Evolutionary conservation across 495 filamentous ascomycete species (phyloP).

Genomic region (Daldinia vernicosa): DNA sequence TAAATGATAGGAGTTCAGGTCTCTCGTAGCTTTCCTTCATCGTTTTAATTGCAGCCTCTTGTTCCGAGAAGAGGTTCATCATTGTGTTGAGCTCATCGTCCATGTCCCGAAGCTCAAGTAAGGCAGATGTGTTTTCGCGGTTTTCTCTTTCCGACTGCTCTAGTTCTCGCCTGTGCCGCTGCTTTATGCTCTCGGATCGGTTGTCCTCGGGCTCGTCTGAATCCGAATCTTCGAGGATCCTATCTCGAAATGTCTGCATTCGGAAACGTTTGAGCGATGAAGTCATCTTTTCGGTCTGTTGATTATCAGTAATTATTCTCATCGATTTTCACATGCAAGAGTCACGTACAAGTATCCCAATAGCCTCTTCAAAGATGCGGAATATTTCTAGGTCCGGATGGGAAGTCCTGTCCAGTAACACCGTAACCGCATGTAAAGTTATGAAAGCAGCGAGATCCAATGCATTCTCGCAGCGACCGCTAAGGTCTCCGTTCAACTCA

Average conservation of each 20-base stretch:
- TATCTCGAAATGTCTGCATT: conserved; percentile 54
- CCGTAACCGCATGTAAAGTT: conserved; percentile 68
- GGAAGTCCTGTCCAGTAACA: conserved; percentile 66
- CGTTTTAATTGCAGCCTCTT: conserved; percentile 59
- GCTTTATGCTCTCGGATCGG: conserved; percentile 52
- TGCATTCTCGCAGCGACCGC: conserved; percentile 68
- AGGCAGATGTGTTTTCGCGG: conserved; percentile 68
- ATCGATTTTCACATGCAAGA: neutral
- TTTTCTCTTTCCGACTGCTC: conserved; percentile 63
- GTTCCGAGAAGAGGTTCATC: conserved; percentile 65
- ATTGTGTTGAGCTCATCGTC: conserved; percentile 71
- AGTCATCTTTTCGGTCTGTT: conserved; percentile 69
- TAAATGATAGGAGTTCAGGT: conserved; percentile 44
- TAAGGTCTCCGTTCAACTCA: conserved; percentile 73
- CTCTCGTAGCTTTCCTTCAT: conserved; percentile 56
- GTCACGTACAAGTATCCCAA: conserved; percentile 65
- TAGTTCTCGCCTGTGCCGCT: conserved; percentile 62
- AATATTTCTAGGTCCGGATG: conserved; percentile 71
- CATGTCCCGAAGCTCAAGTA: conserved; percentile 72
- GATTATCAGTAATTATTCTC: conserved; percentile 7
- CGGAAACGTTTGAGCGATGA: conserved; percentile 71
- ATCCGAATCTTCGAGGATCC: conserved; percentile 58
- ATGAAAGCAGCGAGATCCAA: conserved; percentile 70
- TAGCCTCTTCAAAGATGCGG: conserved; percentile 72
- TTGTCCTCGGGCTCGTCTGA: conserved; percentile 59